phyloP scores from a whole-genome alignment of 163 green algal genomes.

The Trebouxiophyceae sp. region DNA sequence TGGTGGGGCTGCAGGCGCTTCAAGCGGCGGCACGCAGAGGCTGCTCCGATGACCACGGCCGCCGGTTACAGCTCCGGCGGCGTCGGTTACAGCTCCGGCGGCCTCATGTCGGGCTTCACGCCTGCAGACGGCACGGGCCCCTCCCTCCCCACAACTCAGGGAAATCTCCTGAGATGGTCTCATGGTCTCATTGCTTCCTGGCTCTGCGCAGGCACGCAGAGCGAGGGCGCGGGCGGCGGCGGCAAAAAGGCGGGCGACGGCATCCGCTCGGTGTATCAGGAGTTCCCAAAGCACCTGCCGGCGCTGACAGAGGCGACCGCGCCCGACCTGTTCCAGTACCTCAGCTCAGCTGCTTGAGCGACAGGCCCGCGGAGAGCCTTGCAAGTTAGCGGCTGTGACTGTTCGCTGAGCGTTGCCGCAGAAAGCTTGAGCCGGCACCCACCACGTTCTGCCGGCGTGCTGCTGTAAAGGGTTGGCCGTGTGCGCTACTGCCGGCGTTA shows the following conservation, averaged over 20 bases:
- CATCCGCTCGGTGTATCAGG: slow-evolving; percentile 35
- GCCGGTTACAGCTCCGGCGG: not conserved
- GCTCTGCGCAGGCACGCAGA: not conserved
- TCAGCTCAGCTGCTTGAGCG: too few species aligned
- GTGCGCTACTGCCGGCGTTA: too few species aligned
- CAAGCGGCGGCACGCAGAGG: slow-evolving; percentile 16
- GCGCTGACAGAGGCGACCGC: slow-evolving; percentile 24
- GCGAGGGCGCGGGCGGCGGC: not conserved
- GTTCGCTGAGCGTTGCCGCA: too few species aligned
- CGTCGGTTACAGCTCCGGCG: slow-evolving; percentile 10
- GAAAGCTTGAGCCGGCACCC: too few species aligned
- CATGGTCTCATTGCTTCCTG: too few species aligned
- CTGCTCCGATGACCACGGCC: not conserved
- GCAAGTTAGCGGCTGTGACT: too few species aligned
- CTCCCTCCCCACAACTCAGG: too few species aligned
- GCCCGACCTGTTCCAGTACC: slow-evolving; percentile 34
- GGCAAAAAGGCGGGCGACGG: slow-evolving; percentile 19
- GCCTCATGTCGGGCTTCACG: not conserved
- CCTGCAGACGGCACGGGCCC: not conserved
- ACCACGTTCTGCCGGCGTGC: too few species aligned
- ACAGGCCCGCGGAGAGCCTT: too few species aligned
- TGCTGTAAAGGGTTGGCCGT: too few species aligned
- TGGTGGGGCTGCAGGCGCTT: slow-evolving; percentile 16
- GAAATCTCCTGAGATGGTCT: too few species aligned
- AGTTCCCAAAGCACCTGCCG: slow-evolving; percentile 23